Base-by-base conservation (phyloP, 495 filamentous ascomycete genomes). In the Aspergillus affinis region DNA sequence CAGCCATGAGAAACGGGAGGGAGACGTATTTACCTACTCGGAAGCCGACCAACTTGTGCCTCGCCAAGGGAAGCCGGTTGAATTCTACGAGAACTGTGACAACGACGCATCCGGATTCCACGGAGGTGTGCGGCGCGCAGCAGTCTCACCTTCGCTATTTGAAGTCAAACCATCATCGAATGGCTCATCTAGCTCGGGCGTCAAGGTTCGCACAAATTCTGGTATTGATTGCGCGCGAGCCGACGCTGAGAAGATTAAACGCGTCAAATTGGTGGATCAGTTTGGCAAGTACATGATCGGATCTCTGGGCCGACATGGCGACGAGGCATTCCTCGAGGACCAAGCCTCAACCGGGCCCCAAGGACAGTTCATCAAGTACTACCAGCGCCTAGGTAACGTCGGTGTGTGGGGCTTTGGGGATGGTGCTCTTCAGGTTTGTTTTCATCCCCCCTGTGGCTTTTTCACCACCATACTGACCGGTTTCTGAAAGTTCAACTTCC, bases 201-300 rank as follows among this genome's bases (percentile, higher is more conserved):
- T 89, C 55, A 71, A 74, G 13, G 58, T 83, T 15, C 75, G 78
- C 54, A 65, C 73, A 1, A 81, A 84, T 63, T 79, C 85, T 23
- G 80, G 81, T 5, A 64, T 75, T 18, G 82, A 86, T 8, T 82
- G 57, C 65, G 80, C 53, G 64, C 78, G 48, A 78, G 85, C 63
- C 65, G 91, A 88, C 64, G 82, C 82, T 23, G 85, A 86, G 60
- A 90, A 89, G 74, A 80, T 87, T 63, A 87, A 85, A 69, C 83
- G 88, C 47, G 82, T 94, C 56, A 85, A 88, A 45, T 77, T 97
- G 46, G 96, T 93, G 82, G 89, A 90, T 67, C 92, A 93, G 67
- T 97, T 97, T 65, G 92, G 90, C 55, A 91, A 91, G 69, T 98
- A 98, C 71, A 98, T 98, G 94, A 87, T 87, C 60, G 71, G 85